Evolutionary conservation across 2,329 filamentous ascomycete species (phyloP).

Genomic region (Colletotrichum sp.): DNA sequence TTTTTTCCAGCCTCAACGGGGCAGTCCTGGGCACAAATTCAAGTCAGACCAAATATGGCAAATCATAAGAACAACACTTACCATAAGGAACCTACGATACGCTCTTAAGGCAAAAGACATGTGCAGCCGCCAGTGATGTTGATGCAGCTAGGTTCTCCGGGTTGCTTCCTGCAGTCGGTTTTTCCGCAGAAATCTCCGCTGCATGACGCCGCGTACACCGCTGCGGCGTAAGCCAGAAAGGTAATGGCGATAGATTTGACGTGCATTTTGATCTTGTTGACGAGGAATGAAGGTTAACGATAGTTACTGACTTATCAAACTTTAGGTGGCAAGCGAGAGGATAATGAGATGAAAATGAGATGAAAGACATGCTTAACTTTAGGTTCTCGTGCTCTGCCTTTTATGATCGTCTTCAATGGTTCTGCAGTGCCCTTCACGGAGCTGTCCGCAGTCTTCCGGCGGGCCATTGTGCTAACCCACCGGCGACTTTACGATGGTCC

Average conservation of each 20-base stretch:
- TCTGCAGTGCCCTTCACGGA: background rate
- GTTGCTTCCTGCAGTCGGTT: background rate
- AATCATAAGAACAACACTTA: background rate
- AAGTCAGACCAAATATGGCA: background rate
- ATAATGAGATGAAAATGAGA: background rate
- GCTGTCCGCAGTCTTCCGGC: background rate
- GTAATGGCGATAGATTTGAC: background rate
- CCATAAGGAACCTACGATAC: background rate
- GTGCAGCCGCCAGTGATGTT: background rate
- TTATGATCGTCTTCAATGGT: rapidly evolving
- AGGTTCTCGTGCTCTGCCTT: background rate
- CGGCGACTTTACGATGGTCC: background rate
- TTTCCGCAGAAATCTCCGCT: background rate
- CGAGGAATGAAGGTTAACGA: background rate
- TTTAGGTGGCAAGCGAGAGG: rapidly evolving
- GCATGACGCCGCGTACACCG: background rate
- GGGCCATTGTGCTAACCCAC: background rate
- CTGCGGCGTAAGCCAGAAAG: background rate
- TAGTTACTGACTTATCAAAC: background rate
- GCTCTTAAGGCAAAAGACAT: background rate
- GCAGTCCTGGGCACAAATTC: background rate
- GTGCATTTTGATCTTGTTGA: background rate
- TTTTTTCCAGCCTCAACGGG: background rate
- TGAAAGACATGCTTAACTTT: background rate
- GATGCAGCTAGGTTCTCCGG: background rate